These are phyloP conservation scores for Triticum turgidum DNA, from an alignment of 176 grass and related monocot genomes.

Conservation along the genomic window DNA sequence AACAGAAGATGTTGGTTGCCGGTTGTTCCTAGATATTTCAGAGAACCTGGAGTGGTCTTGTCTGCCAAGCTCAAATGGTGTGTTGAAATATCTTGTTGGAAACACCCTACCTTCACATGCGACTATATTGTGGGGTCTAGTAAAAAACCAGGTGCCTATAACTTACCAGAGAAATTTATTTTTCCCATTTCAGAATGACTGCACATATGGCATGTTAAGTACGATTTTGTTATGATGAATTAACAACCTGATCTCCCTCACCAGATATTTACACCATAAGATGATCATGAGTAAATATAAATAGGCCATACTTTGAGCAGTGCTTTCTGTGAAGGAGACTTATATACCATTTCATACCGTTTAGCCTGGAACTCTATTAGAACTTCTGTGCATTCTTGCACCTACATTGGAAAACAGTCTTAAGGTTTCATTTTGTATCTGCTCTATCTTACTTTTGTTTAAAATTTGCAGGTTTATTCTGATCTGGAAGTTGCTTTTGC, in stretches of 20 bases:
- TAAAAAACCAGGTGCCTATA: constrained; percentile 81
- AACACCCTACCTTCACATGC: constrained; percentile 83
- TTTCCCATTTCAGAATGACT: no score
- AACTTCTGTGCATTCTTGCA: neutral
- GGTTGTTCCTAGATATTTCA: constrained; percentile 86
- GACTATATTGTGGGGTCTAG: constrained; percentile 85
- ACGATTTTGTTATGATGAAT: no score
- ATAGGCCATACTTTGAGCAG: no score
- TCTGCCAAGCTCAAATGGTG: constrained; percentile 83
- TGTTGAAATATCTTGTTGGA: constrained; percentile 84
- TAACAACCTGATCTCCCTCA: no score
- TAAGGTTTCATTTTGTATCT: constrained; percentile 17
- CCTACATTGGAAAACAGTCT: neutral
- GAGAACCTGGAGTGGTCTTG: constrained; percentile 91
- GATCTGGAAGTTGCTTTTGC: constrained; percentile 95
- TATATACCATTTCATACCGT: neutral
- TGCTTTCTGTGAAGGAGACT: no score
- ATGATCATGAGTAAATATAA: no score
- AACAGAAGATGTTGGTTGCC: constrained; percentile 74
- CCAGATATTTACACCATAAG: no score
- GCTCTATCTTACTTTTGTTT: neutral
- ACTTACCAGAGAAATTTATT: no score
- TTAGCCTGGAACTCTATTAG: neutral
- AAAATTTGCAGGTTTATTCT: constrained; percentile 72
- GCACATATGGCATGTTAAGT: no score